Conservation (phyloP, 225 moss, liverwort and hornwort species). For the Marchantia polymorpha region DNA sequence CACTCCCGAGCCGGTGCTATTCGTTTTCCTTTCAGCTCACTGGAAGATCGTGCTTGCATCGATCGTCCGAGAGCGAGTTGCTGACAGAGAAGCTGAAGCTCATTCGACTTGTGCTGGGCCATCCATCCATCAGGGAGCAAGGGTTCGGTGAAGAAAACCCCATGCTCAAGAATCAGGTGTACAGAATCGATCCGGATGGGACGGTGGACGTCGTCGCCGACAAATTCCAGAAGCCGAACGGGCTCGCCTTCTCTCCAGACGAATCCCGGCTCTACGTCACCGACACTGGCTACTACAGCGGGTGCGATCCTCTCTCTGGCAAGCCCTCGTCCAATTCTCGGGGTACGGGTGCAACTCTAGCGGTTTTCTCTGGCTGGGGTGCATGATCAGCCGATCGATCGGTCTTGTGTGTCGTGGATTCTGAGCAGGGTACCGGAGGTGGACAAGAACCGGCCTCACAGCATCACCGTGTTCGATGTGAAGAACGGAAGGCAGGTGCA, state of each 20-base stretch:
- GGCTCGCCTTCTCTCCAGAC: slow-evolving; percentile 56
- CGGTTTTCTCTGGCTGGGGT: not conserved
- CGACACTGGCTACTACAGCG: slow-evolving; percentile 33
- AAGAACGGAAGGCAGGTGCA: slow-evolving; percentile 34
- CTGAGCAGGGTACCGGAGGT: slow-evolving; percentile 1
- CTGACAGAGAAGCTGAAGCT: not conserved
- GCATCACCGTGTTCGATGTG: slow-evolving; percentile 40
- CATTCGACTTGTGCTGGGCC: not conserved
- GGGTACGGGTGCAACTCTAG: not conserved
- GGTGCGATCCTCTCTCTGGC: slow-evolving; percentile 4
- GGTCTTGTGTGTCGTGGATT: not conserved
- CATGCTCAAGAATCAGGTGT: slow-evolving; percentile 54
- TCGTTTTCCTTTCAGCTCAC: not conserved
- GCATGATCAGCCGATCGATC: not conserved
- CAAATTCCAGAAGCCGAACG: slow-evolving; percentile 43
- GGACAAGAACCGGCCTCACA: slow-evolving; percentile 39
- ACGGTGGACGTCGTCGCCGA: slow-evolving; percentile 50
- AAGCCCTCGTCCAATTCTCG: not conserved
- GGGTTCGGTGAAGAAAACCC: slow-evolving; percentile 43
- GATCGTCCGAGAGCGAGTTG: not conserved
- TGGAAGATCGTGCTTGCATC: not conserved
- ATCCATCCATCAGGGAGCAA: slow-evolving; percentile 27
- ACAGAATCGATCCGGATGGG: slow-evolving; percentile 36
- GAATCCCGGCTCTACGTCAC: slow-evolving; percentile 51
- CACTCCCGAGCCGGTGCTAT: not conserved